Base-by-base conservation (phyloP, 179 eudicot genomes). In the Drosera spatulata region DNA sequence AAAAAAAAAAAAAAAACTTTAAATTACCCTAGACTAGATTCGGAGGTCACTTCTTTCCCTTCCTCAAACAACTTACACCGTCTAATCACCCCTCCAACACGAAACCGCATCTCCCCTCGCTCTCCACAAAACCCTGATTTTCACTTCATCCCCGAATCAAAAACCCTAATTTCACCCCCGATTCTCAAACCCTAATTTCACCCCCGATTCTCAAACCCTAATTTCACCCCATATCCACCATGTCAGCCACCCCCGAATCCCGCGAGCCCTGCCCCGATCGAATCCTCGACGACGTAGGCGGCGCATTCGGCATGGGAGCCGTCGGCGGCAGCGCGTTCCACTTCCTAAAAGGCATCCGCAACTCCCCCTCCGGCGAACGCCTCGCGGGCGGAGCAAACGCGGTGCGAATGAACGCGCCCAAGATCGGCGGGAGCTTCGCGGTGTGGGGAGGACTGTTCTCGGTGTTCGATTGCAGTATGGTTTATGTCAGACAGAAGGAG, bases 401-500 rank as follows among this genome's bases (percentile, higher is more conserved):
- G 41, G 65, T 75, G 2, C 64, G 75, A 9, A 66, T 75, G 82
- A 75, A 75, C 59, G 75, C 80, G 2, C 72, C 70, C 1, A 72
- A 72, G 4, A 46, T 72, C 43, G 83, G 72, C 12, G 77, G 77
- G 0, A 61, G 68, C 61, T 72, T 66, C 55, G 73, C 75, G 33
- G 73, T 76, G 0, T 84, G 87, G 87, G 85, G 83, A 2, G 82
- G 85, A 7, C 65, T 84, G 1, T 84, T 73, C 73, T 81, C 89
- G 5, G 59, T 72, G 13, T 77, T 73, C 59, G 87, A 81, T 14
- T 81, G 90, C 53, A 41, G 73, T 3, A 59, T 86, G 78, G 87
- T 79, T 0, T 81, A 75, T 53, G 33, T 56, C 1, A 75, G 94
- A 6, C 80, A 73, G 71, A 86, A 84, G 67, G 94, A 86, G n/a